Base-by-base conservation (phyloP, 768 basidiomycete genomes). In the Leccinum longicurvipes region DNA sequence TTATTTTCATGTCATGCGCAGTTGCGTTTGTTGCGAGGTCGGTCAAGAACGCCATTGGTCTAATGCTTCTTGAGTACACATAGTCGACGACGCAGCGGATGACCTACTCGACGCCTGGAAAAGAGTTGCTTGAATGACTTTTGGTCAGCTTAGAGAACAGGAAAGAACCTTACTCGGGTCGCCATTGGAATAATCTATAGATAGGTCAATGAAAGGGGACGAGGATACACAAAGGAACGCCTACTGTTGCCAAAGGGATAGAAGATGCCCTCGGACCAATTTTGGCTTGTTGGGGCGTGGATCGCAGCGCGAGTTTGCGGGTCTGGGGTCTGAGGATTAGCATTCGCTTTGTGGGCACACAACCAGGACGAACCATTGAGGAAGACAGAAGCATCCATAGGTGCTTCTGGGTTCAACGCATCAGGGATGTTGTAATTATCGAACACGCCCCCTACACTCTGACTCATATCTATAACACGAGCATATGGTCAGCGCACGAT, bases 11-110 rank as follows among this genome's bases (percentile, higher is more conserved):
- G 24, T 74, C 67, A 6, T 77, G 78, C 1, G 73, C 74, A 0
- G 85, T 77, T 21, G 82, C 80, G 57, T 88, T 88, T 12, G 82
- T 78, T 4, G 86, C 85, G n/a, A 88, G 76, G 27, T 85, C 84
- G 1, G 78, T 74, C 28, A 89, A 71, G 68, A 86, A 87, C 23
- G 72, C 76, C 76, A 85, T 85, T 5, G 86, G 80, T 59, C 84
- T 86, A 49, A 6, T 49, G 9, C 54, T 23, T 28, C 12, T 36
- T 71, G 10, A 69, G 62, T 17, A 54, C 23, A 46, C 19, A 27
- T 11, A 21, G 15, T n/a, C 0, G 17, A 29, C 21, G 14, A 23
- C 19, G 17, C 3, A 31, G 12, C 17, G 36, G n/a, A 29, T 12
- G 6, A 63, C 75, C 39, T 59, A 76, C 76, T 61, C 73, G 7